Percentiles rank a stretch among this genome's conserved stretches.
These are phyloP conservation scores for Lojkania enalia DNA, from an alignment of 2,329 filamentous ascomycete species.

Conservation along the genomic window DNA sequence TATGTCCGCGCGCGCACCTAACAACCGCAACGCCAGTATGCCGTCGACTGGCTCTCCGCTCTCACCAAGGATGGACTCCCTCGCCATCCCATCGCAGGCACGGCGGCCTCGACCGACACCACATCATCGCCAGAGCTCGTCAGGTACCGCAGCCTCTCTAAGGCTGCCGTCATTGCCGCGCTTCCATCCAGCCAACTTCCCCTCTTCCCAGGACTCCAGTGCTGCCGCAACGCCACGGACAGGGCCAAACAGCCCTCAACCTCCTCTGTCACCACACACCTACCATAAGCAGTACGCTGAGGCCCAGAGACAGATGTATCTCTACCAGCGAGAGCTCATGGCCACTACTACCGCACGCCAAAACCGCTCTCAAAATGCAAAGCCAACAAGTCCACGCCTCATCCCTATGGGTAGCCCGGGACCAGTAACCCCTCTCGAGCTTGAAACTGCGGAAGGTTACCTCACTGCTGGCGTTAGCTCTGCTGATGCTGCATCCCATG, in stretches of 20 bases:
- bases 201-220: conserved; percentile 45
- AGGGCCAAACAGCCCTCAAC: conserved; percentile 46
- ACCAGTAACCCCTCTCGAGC: conserved; percentile 57
- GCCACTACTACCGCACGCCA: conserved; percentile 31
- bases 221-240: conserved; percentile 42
- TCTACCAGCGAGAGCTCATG: conserved; percentile 53
- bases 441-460: conserved; percentile 52
- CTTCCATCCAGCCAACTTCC: conserved; percentile 58
- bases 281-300: conserved; percentile 52
- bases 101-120: conserved; percentile 34
- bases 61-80: conserved; percentile 40
- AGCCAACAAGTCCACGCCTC: conserved; percentile 54
- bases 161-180: conserved; percentile 55
- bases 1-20: conserved; percentile 31
- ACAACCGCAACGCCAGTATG: conserved; percentile 25
- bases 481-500: conserved; percentile 44
- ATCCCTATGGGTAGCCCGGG: conserved; percentile 55
- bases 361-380: conserved; percentile 28
- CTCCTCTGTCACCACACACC: conserved; percentile 49
- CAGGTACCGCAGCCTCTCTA: conserved; percentile 42
- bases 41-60: conserved; percentile 37
- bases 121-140: conserved; percentile 40
- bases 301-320: conserved; percentile 53
- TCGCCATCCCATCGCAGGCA: conserved; percentile 40
- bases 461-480: conserved; percentile 49